Base-by-base conservation (phyloP, 2,329 filamentous ascomycete genomes). In the Colletotrichum falcatum region DNA sequence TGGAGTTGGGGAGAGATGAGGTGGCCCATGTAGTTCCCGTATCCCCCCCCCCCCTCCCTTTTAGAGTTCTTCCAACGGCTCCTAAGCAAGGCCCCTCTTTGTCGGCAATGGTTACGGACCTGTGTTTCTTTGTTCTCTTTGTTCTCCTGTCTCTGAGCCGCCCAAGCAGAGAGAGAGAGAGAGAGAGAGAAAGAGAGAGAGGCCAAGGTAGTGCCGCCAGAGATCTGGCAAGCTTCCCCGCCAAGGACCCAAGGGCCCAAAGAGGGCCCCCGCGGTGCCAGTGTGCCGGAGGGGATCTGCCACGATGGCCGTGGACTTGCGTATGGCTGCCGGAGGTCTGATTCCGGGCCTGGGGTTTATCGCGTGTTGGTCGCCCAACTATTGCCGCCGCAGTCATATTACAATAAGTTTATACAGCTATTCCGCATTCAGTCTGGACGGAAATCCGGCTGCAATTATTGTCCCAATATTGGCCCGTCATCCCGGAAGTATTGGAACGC, bases 1-100 rank as follows among this genome's bases (percentile, higher is more conserved):
- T 58, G 63, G 44, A 28, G 59, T 28, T 23, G 9, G 46, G 35
- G 16, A 8, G 33, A 26, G n/a, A 42, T 16, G 30, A 26, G 35
- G n/a, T n/a, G 56, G 49, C 58, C 67, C 63, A 62, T 58, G 58
- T 20, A 16, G 12, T 44, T 37, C 23, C 58, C 48, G 35, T 61
- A 23, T n/a, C 30, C n/a, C 42, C 33, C 16, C 58, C 51, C 23
- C 55, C 49, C 55, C 60, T n/a, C 48, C 7, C 33, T 60, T 20
- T 53, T n/a, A 9, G 30, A 37, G 6, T 20, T 35, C n/a, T 30
- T 8, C 23, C 28, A 60, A 48, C 58, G 58, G 42, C 28, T 48
- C 7, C 16, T 18, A n/a, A n/a, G n/a, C n/a, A n/a, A n/a, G 2
- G 42, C 3, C 3, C 18, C 28, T 20, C 42, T 48, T 60, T 35